A percentile compares a stretch with the other conserved stretches of the same genome.
These are phyloP conservation scores for Solidago caesia DNA, from an alignment of 129 eudicot genomes.

Conservation along the genomic window DNA sequence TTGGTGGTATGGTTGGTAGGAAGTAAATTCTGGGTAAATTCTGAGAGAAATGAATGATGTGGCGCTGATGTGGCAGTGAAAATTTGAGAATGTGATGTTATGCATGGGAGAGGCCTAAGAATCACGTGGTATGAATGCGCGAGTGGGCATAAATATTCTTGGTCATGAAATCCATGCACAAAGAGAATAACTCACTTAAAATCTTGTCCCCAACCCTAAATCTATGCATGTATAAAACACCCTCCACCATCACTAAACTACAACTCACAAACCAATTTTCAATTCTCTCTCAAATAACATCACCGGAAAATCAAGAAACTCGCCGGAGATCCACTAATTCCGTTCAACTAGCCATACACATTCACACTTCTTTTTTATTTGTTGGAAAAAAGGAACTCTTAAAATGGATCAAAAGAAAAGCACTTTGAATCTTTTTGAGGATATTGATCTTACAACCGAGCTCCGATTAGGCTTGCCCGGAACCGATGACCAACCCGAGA, in stretches of 20 bases:
- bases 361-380: not conserved
- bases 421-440: slow-evolving; percentile 32
- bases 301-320: slow-evolving; percentile 20
- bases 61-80: too few species aligned
- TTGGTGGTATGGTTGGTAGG: too few species aligned
- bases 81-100: too few species aligned
- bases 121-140: slow-evolving; percentile 12
- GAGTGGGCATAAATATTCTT: slow-evolving; percentile 23
- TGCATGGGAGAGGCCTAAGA: too few species aligned
- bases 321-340: slow-evolving; percentile 24
- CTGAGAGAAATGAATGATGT: too few species aligned
- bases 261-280: slow-evolving; percentile 31
- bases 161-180: slow-evolving; percentile 39
- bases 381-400: not conserved
- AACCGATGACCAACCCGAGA: slow-evolving; percentile 40
- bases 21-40: too few species aligned
- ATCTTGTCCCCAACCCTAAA: slow-evolving; percentile 35
- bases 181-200: slow-evolving; percentile 36
- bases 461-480: slow-evolving; percentile 71
- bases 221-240: slow-evolving; percentile 29
- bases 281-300: slow-evolving; percentile 23
- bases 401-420: slow-evolving; percentile 30
- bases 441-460: slow-evolving; percentile 56
- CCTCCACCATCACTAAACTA: slow-evolving; percentile 13
- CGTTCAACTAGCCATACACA: slow-evolving; percentile 8